Evolutionary conservation across 2,329 filamentous ascomycete genomes (phyloP).

Genomic region (Ophidiomyces ophidiicola): DNA sequence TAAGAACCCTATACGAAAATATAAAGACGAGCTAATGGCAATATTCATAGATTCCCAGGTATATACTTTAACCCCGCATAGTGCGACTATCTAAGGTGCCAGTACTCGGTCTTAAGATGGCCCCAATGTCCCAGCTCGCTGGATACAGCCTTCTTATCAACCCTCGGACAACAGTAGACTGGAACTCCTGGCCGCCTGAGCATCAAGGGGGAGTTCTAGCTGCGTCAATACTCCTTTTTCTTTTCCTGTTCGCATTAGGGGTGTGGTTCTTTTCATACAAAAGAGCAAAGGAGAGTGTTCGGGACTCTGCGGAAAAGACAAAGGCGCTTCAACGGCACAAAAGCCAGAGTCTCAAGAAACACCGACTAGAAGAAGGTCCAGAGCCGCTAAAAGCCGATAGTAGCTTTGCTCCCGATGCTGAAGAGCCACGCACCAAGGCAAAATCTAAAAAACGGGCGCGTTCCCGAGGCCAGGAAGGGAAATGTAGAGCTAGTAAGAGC

Average conservation of each 20-base stretch:
- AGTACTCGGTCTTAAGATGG: constrained; percentile 1
- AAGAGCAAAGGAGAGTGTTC: constrained; percentile 2
- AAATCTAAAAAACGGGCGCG: too few relatives aligned
- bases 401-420: too few relatives aligned
- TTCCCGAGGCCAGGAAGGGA: too few relatives aligned
- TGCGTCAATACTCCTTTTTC: constrained; percentile 18
- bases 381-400: too few relatives aligned
- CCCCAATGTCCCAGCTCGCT: not conserved
- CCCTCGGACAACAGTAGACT: constrained; percentile 12
- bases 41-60: not conserved
- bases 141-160: not conserved
- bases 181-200: constrained; percentile 20
- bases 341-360: too few relatives aligned
- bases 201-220: constrained; percentile 22
- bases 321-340: too few relatives aligned
- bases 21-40: not conserved
- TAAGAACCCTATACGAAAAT: not conserved
- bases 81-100: not conserved
- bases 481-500: too few relatives aligned
- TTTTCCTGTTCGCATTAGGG: constrained; percentile 17
- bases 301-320: too few relatives aligned
- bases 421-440: too few relatives aligned
- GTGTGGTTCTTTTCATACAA: constrained; percentile 1
- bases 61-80: too few relatives aligned
- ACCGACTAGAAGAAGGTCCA: too few relatives aligned